Conservation (phyloP, 805 yeast genomes). For the Candida corydali region DNA sequence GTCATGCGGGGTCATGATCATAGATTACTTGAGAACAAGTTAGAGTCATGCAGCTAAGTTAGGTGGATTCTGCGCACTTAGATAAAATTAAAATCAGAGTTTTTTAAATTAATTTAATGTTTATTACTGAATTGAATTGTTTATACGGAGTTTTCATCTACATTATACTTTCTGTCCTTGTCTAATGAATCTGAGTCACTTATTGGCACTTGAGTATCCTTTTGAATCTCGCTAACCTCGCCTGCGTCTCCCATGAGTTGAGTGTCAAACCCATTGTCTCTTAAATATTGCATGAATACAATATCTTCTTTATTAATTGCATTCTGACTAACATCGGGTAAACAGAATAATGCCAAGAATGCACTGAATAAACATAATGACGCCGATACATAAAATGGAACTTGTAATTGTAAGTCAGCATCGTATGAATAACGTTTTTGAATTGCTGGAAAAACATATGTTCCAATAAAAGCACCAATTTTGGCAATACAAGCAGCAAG, state of each 20-base stretch:
- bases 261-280: slow-evolving; percentile 66
- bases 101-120: too few relatives aligned
- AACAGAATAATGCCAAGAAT: slow-evolving; percentile 58
- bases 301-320: slow-evolving; percentile 77
- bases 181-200: neutral
- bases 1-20: too few relatives aligned
- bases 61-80: too few relatives aligned
- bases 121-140: neutral
- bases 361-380: slow-evolving; percentile 73
- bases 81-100: too few relatives aligned
- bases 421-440: slow-evolving; percentile 46
- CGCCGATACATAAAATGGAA: slow-evolving; percentile 81
- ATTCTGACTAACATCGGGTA: slow-evolving; percentile 82
- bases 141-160: neutral
- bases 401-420: slow-evolving; percentile 54
- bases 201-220: neutral
- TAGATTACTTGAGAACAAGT: too few relatives aligned
- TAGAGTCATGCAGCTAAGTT: too few relatives aligned
- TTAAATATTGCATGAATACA: slow-evolving; percentile 63
- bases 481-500: slow-evolving; percentile 90
- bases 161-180: neutral
- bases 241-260: slow-evolving; percentile 46
- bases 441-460: slow-evolving; percentile 82
- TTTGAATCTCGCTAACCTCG: slow-evolving; percentile 1
- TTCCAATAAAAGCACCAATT: slow-evolving; percentile 89